phyloP scores from a whole-genome alignment of 805 yeast genomes.

The Lipomyces starkeyi region DNA sequence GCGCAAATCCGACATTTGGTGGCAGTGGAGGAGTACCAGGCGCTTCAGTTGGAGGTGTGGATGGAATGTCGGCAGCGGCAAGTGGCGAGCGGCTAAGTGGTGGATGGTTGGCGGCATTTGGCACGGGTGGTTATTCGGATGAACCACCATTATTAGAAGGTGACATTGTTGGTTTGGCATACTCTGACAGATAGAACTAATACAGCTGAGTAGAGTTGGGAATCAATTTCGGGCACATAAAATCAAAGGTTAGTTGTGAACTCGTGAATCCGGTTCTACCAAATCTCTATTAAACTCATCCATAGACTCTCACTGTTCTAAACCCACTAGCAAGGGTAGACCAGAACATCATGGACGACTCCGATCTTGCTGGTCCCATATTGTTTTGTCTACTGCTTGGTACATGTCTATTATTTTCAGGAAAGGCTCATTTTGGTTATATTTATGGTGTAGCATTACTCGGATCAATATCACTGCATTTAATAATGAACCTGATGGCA shows the following conservation, averaged over 20 bases:
- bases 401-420: slow-evolving; percentile 75
- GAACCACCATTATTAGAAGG: slow-evolving; percentile 87
- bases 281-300: too few species aligned
- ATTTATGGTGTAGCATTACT: slow-evolving; percentile 94
- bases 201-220: slow-evolving; percentile 65
- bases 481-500: slow-evolving; percentile 86
- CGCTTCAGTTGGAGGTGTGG: slow-evolving; percentile 42
- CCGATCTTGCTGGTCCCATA: slow-evolving; percentile 95
- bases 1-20: slow-evolving; percentile 22
- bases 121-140: slow-evolving; percentile 92
- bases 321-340: slow-evolving; percentile 73
- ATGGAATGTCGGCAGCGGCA: slow-evolving; percentile 47
- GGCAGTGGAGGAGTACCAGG: slow-evolving; percentile 38
- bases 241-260: slow-evolving; percentile 54
- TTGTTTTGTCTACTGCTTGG: slow-evolving; percentile 89
- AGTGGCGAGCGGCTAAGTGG: slow-evolving; percentile 57
- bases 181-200: slow-evolving; percentile 1
- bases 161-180: slow-evolving; percentile 11
- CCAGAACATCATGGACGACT: slow-evolving; percentile 80
- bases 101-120: slow-evolving; percentile 89
- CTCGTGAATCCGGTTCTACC: background rate
- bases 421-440: slow-evolving; percentile 96
- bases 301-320: slow-evolving; percentile 45
- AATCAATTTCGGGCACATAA: slow-evolving; percentile 86
- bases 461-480: slow-evolving; percentile 85